These are phyloP conservation scores for Mycogone perniciosa DNA, from an alignment of 2,329 filamentous ascomycete genomes.

Conservation along the genomic window DNA sequence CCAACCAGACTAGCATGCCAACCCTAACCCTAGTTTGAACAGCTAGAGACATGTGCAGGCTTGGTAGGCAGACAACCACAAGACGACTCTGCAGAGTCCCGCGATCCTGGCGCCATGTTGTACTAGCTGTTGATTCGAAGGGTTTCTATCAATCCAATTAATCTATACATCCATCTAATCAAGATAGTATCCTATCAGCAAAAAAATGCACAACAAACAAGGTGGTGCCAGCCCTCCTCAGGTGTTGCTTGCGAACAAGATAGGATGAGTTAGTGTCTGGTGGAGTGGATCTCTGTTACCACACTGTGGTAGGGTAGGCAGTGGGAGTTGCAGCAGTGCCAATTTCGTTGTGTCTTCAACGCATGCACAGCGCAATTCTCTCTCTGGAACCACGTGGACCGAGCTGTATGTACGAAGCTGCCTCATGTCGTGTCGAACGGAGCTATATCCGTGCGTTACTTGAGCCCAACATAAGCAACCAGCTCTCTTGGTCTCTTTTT, in stretches of 20 bases:
- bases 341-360: background rate
- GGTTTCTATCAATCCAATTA: background rate
- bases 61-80: background rate
- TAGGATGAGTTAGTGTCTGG: too few species aligned
- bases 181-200: background rate
- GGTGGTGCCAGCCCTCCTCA: background rate
- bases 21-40: too few species aligned
- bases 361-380: background rate
- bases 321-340: too few species aligned
- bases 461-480: too few species aligned
- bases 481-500: too few species aligned
- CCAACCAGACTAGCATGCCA: too few species aligned
- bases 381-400: conserved; percentile 13
- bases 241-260: background rate
- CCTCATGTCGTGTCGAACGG: conserved; percentile 2
- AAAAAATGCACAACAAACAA: background rate
- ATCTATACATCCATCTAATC: background rate
- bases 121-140: background rate
- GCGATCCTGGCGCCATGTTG: conserved; percentile 2
- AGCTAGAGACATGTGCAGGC: too few species aligned
- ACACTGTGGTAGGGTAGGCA: background rate
- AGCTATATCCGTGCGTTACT: too few species aligned
- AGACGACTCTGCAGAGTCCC: conserved; percentile 6
- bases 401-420: conserved; percentile 7
- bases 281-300: background rate